Base-by-base conservation (phyloP, 2,329 filamentous ascomycete genomes). In the Penicillium sp. region DNA sequence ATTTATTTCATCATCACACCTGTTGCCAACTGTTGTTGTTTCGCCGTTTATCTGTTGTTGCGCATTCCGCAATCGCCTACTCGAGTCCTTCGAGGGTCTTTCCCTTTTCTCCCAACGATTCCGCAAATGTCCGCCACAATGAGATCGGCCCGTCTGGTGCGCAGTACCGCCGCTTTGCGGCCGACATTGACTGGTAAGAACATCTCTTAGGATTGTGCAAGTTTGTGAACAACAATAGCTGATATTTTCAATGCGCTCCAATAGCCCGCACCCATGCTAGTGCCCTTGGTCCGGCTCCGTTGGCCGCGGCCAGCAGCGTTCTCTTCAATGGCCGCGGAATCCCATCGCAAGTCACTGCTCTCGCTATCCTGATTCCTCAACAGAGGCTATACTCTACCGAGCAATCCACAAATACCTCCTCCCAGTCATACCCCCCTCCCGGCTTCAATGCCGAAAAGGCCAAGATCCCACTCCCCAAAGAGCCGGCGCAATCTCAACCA, bases 381-480 rank as follows among this genome's bases (percentile, higher is more conserved):
- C 70, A 77, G 42, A 71, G 81, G 52, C 71, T 72, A 57, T 78
- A 83, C 59, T 77, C 83, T 24, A 88, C 85, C 43, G 83, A 87
- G 59, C 81, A 82, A 11, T 80, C 81, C 13, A 80, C 79, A 16
- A 76, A 79, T 19, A 65, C 60, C 34, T 76, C 79, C 18, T 68
- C 68, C 42, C 78, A 83, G 48, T 79, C 82, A 51, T 87, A 84
- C 45, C 92, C 91, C 40, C 92, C 92, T 53, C 92, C 92, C 13
- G 92, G 92, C 24, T 97, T 96, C 80, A 92, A 94, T 71, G 81
- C 90, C n/a, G 87, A 93, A 68, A 82, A 91, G 77, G 92, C 92
- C 63, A 93, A 92, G 83, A 93, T 92, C 71, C 90, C 92, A 11
- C 79, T 94, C 44, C 76, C 86, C 2, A 84, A 85, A 67, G 84